A percentile compares a stretch with the other conserved stretches of the same genome.
Evolutionary conservation across 177 flowering plant genomes (phyloP).

Genomic region (Vitis hybrid): DNA sequence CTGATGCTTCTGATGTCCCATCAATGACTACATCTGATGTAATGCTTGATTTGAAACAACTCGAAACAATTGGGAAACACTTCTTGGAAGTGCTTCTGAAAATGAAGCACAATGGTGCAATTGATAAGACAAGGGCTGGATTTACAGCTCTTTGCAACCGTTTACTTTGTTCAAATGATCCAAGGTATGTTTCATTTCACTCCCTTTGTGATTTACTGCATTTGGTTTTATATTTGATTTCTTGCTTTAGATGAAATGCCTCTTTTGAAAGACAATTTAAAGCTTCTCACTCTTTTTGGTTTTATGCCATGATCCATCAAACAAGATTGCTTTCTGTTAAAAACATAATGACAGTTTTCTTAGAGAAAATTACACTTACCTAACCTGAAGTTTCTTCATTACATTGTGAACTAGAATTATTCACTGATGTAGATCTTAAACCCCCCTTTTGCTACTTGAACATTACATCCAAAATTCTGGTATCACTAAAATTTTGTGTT

Average conservation of each 20-base stretch:
- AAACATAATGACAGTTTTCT: too few species aligned
- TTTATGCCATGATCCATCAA: neutral
- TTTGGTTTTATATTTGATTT: neutral
- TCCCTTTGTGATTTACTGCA: neutral
- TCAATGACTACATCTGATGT: conserved; percentile 21
- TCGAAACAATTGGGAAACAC: conserved; percentile 81
- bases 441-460: too few species aligned
- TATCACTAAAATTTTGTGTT: too few species aligned
- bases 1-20: conserved; percentile 25
- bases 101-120: conserved; percentile 99
- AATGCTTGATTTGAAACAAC: conserved; percentile 80
- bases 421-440: too few species aligned
- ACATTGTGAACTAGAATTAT: too few species aligned
- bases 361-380: too few species aligned
- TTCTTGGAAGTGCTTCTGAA: conserved; percentile 93
- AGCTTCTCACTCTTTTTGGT: neutral
- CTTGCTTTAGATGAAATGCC: neutral
- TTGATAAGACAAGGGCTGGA: conserved; percentile 98
- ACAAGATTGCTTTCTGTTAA: neutral
- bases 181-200: conserved; percentile 50
- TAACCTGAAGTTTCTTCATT: too few species aligned
- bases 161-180: conserved; percentile 92
- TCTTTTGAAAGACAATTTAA: neutral
- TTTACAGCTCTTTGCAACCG: conserved; percentile 99
- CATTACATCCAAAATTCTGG: too few species aligned